phyloP scores from a whole-genome alignment of 2,329 filamentous ascomycete genomes.

The Xylariaceae sp. region DNA sequence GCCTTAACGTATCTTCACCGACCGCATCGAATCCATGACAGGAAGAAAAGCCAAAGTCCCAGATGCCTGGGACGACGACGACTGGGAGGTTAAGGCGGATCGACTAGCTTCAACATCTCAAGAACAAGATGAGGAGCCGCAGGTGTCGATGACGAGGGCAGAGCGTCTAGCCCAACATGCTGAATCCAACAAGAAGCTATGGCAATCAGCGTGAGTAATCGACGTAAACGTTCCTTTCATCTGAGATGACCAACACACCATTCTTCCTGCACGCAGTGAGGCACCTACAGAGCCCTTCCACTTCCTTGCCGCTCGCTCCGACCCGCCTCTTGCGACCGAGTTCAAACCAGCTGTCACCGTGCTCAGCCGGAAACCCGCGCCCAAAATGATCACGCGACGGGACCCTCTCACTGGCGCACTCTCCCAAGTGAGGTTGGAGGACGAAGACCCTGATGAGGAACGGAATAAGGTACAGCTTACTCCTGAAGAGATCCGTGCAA shows the following conservation, averaged over 20 bases:
- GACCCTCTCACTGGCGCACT: constrained; percentile 48
- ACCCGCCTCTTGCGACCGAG: constrained; percentile 57
- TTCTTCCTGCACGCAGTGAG: constrained; percentile 50
- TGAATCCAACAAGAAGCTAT: constrained; percentile 78
- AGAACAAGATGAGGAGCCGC: constrained; percentile 33
- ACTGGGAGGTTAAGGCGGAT: constrained; percentile 80
- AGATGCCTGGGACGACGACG: constrained; percentile 81
- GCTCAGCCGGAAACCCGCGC: constrained; percentile 72
- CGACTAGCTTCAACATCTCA: constrained; percentile 38
- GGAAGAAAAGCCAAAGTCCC: constrained; percentile 42
- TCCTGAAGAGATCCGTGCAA: constrained; percentile 70
- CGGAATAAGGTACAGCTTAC: constrained; percentile 58
- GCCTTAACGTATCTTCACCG: background rate
- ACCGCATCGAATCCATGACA: constrained; percentile 7
- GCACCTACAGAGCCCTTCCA: constrained; percentile 63
- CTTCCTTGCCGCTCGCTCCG: constrained; percentile 54
- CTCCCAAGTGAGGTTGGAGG: constrained; percentile 42
- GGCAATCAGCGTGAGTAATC: constrained; percentile 73
- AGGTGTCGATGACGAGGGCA: constrained; percentile 57
- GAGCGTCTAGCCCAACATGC: constrained; percentile 75
- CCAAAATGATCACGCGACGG: constrained; percentile 53
- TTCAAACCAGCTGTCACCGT: constrained; percentile 83
- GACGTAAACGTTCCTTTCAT: background rate
- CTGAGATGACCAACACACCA: background rate
- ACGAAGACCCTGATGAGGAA: constrained; percentile 62